Evolutionary conservation across 345 rosid genomes (phyloP).

Genomic region (Isatis tinctoria): DNA sequence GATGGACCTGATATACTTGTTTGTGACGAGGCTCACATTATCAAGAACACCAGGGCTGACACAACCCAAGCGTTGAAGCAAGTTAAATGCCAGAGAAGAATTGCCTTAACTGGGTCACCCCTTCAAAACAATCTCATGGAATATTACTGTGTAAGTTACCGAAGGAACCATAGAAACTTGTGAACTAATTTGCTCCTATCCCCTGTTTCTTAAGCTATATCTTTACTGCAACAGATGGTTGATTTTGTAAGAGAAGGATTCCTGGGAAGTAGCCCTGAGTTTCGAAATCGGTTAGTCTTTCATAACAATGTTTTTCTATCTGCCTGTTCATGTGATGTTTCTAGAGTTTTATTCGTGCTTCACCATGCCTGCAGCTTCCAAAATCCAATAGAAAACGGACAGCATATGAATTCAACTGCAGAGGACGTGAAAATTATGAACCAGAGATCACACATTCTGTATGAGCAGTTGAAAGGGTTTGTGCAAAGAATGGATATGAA

Average conservation of each 20-base stretch:
- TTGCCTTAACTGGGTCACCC: conserved; percentile 99
- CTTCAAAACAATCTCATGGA: conserved; percentile 99
- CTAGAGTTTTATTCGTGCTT: conserved; percentile 21
- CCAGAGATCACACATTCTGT: conserved; percentile 97
- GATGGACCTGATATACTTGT: conserved; percentile 99
- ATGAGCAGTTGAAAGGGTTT: conserved; percentile 95
- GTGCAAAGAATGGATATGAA: conserved; percentile 99
- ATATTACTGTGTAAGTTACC: conserved; percentile 86
- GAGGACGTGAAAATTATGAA: conserved; percentile 99
- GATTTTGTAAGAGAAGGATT: conserved; percentile 99
- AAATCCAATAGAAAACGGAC: conserved; percentile 98
- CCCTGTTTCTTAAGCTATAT: not conserved
- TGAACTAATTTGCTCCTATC: not conserved
- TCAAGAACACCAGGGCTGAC: conserved; percentile 95
- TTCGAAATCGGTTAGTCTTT: conserved; percentile 84
- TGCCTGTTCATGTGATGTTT: conserved; percentile 5
- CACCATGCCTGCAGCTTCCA: conserved; percentile 67
- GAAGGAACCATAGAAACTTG: conserved; percentile 1
- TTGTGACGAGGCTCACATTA: conserved; percentile 98
- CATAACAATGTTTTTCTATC: conserved; percentile 13
- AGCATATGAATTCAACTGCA: conserved; percentile 91
- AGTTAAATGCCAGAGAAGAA: conserved; percentile 96
- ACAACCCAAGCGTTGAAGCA: conserved; percentile 96
- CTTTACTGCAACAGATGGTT: conserved; percentile 79
- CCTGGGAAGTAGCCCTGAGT: conserved; percentile 98